Percentiles rank a stretch among this genome's conserved stretches.
Conservation (phyloP, 2,329 filamentous ascomycete genomes). For the Diaporthe ampelina region DNA sequence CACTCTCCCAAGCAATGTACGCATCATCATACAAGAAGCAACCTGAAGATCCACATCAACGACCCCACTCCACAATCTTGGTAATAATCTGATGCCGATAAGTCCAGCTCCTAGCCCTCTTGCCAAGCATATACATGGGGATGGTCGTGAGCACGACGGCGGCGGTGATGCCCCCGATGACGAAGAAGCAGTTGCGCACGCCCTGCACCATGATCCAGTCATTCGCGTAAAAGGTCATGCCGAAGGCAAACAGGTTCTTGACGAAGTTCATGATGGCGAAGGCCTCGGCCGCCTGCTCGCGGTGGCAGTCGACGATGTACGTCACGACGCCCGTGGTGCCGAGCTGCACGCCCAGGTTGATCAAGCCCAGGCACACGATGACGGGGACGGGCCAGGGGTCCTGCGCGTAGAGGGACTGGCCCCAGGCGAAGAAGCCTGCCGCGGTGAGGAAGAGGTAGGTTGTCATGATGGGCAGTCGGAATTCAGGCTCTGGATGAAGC, state of each 20-base stretch:
- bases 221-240: conserved; percentile 56
- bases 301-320: conserved; percentile 56
- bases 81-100: conserved; percentile 39
- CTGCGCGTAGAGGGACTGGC: conserved; percentile 44
- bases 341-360: conserved; percentile 54
- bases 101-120: conserved; percentile 43
- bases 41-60: background rate
- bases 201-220: conserved; percentile 56
- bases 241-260: conserved; percentile 56
- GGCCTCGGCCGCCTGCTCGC: conserved; percentile 53
- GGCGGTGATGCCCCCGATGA: conserved; percentile 53
- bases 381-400: conserved; percentile 49
- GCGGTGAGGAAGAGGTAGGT: conserved; percentile 53
- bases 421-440: conserved; percentile 54
- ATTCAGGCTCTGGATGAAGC: conserved; percentile 50
- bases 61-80: conserved; percentile 35
- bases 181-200: conserved; percentile 53
- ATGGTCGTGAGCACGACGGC: conserved; percentile 50
- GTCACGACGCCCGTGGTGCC: conserved; percentile 54
- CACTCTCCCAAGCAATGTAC: background rate
- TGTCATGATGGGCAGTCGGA: conserved; percentile 54
- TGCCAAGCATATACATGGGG: conserved; percentile 49
- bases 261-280: conserved; percentile 56
- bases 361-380: conserved; percentile 52
- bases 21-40: background rate